A percentile compares a stretch with the other conserved stretches of the same genome.
Evolutionary conservation across 352 stramenopile genomes (phyloP).

Genomic region (Phytophthora uliginosa): DNA sequence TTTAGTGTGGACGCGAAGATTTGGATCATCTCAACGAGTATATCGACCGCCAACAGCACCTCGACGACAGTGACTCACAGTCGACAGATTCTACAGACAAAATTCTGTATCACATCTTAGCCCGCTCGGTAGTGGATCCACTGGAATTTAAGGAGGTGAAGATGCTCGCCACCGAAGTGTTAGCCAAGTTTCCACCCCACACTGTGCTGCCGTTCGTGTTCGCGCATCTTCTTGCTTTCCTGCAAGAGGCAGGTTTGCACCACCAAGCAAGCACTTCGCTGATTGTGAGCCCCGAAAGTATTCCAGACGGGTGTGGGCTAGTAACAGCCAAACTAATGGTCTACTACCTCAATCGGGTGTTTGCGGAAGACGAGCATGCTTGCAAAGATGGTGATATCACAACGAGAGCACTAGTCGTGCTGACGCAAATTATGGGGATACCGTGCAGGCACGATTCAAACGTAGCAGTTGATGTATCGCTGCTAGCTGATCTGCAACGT

Average conservation of each 20-base stretch:
- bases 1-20: conserved; percentile 43
- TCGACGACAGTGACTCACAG: background rate
- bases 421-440: conserved; percentile 67
- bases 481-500: conserved; percentile 71
- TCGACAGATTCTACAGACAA: background rate
- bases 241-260: conserved; percentile 35
- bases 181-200: conserved; percentile 52
- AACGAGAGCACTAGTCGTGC: conserved; percentile 37
- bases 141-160: conserved; percentile 88
- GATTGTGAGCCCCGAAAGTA: conserved; percentile 23
- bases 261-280: conserved; percentile 5
- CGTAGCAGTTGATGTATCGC: conserved; percentile 29
- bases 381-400: conserved; percentile 31
- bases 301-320: conserved; percentile 51
- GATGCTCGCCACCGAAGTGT: conserved; percentile 66
- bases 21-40: conserved; percentile 44
- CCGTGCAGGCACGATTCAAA: conserved; percentile 29
- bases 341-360: conserved; percentile 81
- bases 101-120: conserved; percentile 50
- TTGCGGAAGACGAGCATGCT: conserved; percentile 49
- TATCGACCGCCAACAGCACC: conserved; percentile 20
- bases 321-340: conserved; percentile 78
- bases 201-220: conserved; percentile 55
- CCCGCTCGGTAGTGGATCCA: conserved; percentile 57
- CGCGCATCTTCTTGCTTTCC: conserved; percentile 53